Percentiles rank a stretch among this genome's conserved stretches.
These are phyloP conservation scores for Annulohypoxylon truncatum DNA, from an alignment of 2,329 filamentous ascomycete species.

Conservation along the genomic window DNA sequence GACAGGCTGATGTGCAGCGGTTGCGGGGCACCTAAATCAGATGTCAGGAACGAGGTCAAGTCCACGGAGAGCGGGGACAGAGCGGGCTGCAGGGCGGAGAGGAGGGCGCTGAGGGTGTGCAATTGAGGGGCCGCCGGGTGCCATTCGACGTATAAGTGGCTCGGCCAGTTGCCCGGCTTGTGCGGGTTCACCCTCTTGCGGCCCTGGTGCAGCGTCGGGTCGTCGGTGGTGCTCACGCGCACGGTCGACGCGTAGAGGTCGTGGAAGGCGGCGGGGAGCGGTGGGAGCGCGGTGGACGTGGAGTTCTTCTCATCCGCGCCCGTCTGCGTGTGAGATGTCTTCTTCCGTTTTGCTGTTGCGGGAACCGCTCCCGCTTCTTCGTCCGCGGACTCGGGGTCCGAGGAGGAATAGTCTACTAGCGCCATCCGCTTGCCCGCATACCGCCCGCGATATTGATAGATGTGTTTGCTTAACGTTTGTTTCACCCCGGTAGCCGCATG, in stretches of 20 bases:
- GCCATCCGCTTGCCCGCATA: slow-evolving; percentile 43
- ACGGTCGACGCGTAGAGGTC: slow-evolving; percentile 89
- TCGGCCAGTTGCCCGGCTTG: slow-evolving; percentile 90
- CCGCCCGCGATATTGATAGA: neutral
- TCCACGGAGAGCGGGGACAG: slow-evolving; percentile 49
- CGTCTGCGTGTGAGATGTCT: slow-evolving; percentile 35
- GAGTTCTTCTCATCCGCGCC: neutral
- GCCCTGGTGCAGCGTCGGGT: slow-evolving; percentile 86
- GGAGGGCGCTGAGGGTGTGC: neutral
- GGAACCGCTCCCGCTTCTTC: slow-evolving; percentile 9
- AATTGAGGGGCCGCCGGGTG: neutral
- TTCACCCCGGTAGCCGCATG: neutral
- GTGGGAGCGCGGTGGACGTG: slow-evolving; percentile 64
- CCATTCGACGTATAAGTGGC: slow-evolving; percentile 92
- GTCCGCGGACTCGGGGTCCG: slow-evolving; percentile 44
- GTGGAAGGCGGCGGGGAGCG: slow-evolving; percentile 83
- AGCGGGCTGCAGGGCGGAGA: slow-evolving; percentile 52
- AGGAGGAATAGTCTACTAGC: slow-evolving; percentile 56
- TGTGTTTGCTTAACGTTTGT: neutral
- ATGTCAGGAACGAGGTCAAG: slow-evolving; percentile 77
- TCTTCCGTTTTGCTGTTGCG: slow-evolving; percentile 44
- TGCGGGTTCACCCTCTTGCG: slow-evolving; percentile 86
- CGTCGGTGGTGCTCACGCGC: slow-evolving; percentile 80
- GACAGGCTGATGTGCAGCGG: slow-evolving; percentile 94
- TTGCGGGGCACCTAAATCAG: slow-evolving; percentile 79